Evolutionary conservation across 2,329 filamentous ascomycete genomes (phyloP).

Genomic region (Curvularia lunata): DNA sequence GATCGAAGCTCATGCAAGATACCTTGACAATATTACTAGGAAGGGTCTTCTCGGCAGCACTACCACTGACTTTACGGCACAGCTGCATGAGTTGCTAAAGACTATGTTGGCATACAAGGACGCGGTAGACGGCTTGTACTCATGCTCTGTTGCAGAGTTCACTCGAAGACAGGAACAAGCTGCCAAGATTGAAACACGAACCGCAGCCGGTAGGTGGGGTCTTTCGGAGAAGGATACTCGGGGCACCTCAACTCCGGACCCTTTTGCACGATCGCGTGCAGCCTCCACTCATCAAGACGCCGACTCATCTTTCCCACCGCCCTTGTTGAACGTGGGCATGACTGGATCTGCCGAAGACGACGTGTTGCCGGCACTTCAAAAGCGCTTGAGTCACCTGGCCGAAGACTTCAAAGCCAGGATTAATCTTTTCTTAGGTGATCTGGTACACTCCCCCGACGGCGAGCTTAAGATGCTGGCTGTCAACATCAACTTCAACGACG

Average conservation of each 20-base stretch:
- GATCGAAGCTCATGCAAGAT: constrained; percentile 87
- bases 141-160: constrained; percentile 93
- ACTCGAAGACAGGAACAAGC: constrained; percentile 86
- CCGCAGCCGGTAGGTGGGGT: constrained; percentile 69
- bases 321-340: constrained; percentile 43
- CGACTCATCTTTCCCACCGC: constrained; percentile 53
- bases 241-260: constrained; percentile 29
- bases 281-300: constrained; percentile 35
- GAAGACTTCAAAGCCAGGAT: constrained; percentile 78
- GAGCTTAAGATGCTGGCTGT: constrained; percentile 96
- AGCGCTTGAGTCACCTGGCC: constrained; percentile 74
- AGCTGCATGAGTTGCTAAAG: constrained; percentile 90
- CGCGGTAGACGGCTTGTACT: constrained; percentile 91
- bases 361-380: constrained; percentile 76
- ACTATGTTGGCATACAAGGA: constrained; percentile 95
- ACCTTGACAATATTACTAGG: constrained; percentile 91
- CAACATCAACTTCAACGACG: constrained; percentile 99
- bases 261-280: constrained; percentile 29
- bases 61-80: constrained; percentile 77
- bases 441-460: constrained; percentile 90
- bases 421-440: constrained; percentile 82
- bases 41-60: constrained; percentile 87
- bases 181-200: constrained; percentile 71
- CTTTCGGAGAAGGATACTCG: constrained; percentile 60
- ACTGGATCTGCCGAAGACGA: constrained; percentile 60